Evolutionary conservation across 2,329 filamentous ascomycete genomes (phyloP).

Genomic region (Rachicladosporium sp.): DNA sequence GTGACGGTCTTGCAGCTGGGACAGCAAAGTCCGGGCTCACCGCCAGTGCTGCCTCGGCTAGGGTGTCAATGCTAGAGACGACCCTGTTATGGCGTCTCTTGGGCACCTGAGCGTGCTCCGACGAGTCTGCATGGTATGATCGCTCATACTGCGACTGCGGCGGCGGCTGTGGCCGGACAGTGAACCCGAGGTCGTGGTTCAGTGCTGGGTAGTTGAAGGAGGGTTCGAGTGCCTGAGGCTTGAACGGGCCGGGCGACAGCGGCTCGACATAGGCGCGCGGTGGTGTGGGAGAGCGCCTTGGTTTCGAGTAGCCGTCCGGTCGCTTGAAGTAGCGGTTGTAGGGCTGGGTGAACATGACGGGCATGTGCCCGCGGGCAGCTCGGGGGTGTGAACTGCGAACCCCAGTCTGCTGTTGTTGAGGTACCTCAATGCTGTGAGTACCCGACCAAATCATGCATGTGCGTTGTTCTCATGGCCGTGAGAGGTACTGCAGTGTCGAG

Average conservation of each 20-base stretch:
- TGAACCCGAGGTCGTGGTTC: slow-evolving; percentile 10
- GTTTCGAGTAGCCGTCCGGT: slow-evolving; percentile 7
- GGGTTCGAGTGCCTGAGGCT: slow-evolving; percentile 19
- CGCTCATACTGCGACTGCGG: slow-evolving; percentile 1
- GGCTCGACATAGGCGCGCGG: slow-evolving; percentile 23
- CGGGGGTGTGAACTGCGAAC: too few relatives aligned
- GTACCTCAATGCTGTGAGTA: too few relatives aligned
- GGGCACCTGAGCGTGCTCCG: background rate
- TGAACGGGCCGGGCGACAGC: slow-evolving; percentile 17
- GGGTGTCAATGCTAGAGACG: slow-evolving; percentile 29
- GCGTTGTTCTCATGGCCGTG: too few relatives aligned
- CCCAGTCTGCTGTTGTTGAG: too few relatives aligned
- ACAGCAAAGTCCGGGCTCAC: slow-evolving; percentile 18
- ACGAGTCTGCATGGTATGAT: background rate
- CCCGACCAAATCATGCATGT: too few relatives aligned
- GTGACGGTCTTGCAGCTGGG: slow-evolving; percentile 21
- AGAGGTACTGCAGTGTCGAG: too few relatives aligned
- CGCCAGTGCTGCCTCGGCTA: slow-evolving; percentile 31
- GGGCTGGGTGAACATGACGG: slow-evolving; percentile 3
- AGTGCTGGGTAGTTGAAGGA: slow-evolving; percentile 23
- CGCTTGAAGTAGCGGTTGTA: slow-evolving; percentile 20
- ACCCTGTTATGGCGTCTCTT: background rate
- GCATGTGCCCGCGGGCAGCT: too few relatives aligned
- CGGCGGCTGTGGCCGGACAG: slow-evolving; percentile 1
- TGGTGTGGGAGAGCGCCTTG: slow-evolving; percentile 21